Percentiles rank a stretch among this genome's conserved stretches.
These are phyloP conservation scores for Syncephalis plumigaleata DNA, from an alignment of 371 early-diverging fungal species.

Conservation along the genomic window DNA sequence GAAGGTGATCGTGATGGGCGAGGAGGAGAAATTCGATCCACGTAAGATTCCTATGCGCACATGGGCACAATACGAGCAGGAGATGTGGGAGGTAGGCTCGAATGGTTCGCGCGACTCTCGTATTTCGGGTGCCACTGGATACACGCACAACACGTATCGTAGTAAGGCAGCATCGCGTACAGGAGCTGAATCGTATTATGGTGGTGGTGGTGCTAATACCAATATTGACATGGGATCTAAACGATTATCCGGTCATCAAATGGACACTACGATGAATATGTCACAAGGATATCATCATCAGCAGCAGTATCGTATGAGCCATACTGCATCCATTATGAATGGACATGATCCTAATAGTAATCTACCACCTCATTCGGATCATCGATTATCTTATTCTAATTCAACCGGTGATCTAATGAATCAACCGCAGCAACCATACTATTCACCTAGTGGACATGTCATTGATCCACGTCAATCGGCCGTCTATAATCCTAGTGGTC, in stretches of 20 bases:
- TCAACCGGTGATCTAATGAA: too few species aligned
- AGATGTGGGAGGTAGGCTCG: constrained; percentile 48
- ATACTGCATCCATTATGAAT: too few species aligned
- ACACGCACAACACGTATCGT: not conserved
- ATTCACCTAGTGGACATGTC: too few species aligned
- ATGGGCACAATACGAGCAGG: constrained; percentile 79
- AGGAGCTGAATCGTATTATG: not conserved
- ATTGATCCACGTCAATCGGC: too few species aligned
- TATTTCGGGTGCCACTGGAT: constrained; percentile 1
- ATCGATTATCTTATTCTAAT: too few species aligned
- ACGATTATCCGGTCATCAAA: not conserved
- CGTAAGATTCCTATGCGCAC: constrained; percentile 68
- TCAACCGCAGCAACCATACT: too few species aligned
- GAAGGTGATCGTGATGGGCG: constrained; percentile 36
- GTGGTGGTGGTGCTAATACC: too few species aligned
- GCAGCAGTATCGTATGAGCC: not conserved
- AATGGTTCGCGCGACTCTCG: constrained; percentile 31
- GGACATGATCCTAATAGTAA: too few species aligned
- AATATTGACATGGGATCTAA: not conserved
- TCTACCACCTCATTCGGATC: too few species aligned
- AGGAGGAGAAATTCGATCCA: constrained; percentile 67
- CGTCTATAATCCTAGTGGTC: too few species aligned
- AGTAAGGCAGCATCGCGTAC: not conserved
- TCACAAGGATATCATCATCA: not conserved
- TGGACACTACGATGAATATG: not conserved